phyloP scores from a whole-genome alignment of 2,329 filamentous ascomycete genomes.

The Clarireedia paspali region DNA sequence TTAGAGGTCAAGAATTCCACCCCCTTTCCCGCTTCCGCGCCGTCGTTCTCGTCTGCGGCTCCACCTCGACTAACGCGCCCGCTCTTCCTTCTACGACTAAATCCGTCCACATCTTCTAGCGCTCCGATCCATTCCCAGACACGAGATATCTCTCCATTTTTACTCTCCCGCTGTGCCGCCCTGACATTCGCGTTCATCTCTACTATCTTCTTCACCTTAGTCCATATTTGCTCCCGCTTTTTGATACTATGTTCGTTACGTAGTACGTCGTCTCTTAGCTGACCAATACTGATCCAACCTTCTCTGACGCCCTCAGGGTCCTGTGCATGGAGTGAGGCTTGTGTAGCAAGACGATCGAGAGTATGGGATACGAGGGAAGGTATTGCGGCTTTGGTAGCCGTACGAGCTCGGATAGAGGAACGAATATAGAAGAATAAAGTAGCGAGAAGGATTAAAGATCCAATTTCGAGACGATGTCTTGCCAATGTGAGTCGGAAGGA shows the following conservation, averaged over 20 bases:
- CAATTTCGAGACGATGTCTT: conserved; percentile 81
- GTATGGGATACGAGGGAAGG: conserved; percentile 79
- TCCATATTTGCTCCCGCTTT: conserved; percentile 77
- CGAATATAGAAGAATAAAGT: conserved; percentile 54
- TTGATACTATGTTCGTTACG: conserved; percentile 69
- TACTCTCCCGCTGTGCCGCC: conserved; percentile 59
- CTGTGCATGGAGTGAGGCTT: conserved; percentile 70
- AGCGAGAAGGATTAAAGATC: conserved; percentile 49
- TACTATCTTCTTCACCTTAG: conserved; percentile 72
- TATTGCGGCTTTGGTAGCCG: conserved; percentile 58
- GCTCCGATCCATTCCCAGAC: conserved; percentile 67
- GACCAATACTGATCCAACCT: conserved; percentile 76
- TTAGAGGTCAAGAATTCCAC: conserved; percentile 19
- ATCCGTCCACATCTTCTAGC: conserved; percentile 31
- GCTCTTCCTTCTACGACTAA: conserved; percentile 37
- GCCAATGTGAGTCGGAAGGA: conserved; percentile 73
- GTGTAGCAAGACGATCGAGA: conserved; percentile 71
- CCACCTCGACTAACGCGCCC: conserved; percentile 35
- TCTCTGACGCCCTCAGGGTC: conserved; percentile 59
- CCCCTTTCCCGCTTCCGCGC: conserved; percentile 5
- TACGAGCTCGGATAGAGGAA: conserved; percentile 52
- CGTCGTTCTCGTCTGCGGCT: not conserved
- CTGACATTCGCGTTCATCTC: conserved; percentile 92
- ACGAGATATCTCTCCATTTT: conserved; percentile 56
- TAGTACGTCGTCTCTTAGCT: conserved; percentile 85